Evolutionary conservation across 345 rosid genomes (phyloP), one percentile per base, ranked within the genome.

Genomic region (Populus davidiana): DNA sequence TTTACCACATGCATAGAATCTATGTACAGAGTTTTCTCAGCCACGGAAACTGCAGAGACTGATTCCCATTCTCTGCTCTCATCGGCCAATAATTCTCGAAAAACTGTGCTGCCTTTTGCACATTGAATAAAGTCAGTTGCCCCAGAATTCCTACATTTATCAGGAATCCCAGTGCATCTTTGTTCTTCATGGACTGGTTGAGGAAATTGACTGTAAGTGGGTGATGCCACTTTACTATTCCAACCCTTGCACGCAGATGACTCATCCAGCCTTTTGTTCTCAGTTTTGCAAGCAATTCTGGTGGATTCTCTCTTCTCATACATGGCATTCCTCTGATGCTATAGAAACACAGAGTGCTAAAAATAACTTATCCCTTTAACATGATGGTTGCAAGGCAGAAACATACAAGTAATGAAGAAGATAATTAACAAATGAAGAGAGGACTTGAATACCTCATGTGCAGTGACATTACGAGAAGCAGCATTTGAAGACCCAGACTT

Each of bases 1-100:
- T 76, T 81, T 50, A 81, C 83, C 79, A 27, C 71, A 67, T 84
- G 89, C 75, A 89, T 83, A 64, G 88, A 83, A 86, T 93, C 98
- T 56, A 92, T 83, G 80, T 93, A 90, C 79, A 95, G 81, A 77
- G 97, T 92, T 84, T 90, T 93, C 89, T 95, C 99, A 6, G 71
- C 80, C 59, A 86, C 81, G 2, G 86, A 89, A 75, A 70, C 78
- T 44, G 72, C 86, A 20, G 82, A 71, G 2, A 79, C 84, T 73
- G 84, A 77, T 79, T 87, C 79, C 88, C 85, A 84, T 67, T 81
- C 84, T 35, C 62, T 80, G 62, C 88, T 88, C 74, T 91, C 91
- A 21, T 72, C 77, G 14, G 90, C 89, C 86, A 93, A 81, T 54
- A 90, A 82, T 71, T 90, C 88, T 64, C 73, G 65, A 70, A 89